A percentile compares a stretch with the other conserved stretches of the same genome.
These are phyloP conservation scores for Ottelia alismoides DNA, from an alignment of 106 monocot genomes.

Conservation along the genomic window DNA sequence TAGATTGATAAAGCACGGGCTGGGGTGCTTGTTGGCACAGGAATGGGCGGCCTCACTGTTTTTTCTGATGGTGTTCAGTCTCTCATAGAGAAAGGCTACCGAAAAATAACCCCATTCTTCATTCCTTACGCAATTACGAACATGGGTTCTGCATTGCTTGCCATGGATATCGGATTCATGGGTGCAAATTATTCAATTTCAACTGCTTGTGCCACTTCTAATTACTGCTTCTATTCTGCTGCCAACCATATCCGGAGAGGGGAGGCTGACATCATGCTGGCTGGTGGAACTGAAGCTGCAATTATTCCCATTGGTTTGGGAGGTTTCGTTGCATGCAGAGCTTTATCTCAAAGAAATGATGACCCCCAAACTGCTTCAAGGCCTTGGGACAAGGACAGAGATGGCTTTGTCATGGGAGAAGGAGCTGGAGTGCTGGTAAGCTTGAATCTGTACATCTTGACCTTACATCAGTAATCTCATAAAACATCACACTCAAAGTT, in stretches of 20 bases:
- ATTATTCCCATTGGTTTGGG: conserved; percentile 97
- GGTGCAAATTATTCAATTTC: conserved; percentile 98
- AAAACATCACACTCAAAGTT: no score
- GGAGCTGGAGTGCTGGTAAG: conserved; percentile 92
- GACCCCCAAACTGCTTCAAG: conserved; percentile 93
- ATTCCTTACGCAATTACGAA: conserved; percentile 96
- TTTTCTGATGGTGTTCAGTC: conserved; percentile 94
- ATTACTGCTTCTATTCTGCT: conserved; percentile 95
- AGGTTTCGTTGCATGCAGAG: conserved; percentile 96
- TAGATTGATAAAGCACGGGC: conserved; percentile 92
- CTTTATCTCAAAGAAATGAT: conserved; percentile 91
- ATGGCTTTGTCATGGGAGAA: conserved; percentile 99
- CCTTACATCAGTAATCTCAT: no score
- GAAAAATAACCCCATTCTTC: conserved; percentile 94
- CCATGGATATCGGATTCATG: conserved; percentile 98
- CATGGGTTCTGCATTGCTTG: conserved; percentile 95
- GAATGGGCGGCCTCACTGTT: conserved; percentile 85
- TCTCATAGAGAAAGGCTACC: conserved; percentile 86
- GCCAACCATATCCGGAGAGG: conserved; percentile 93
- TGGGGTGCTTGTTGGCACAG: conserved; percentile 90
- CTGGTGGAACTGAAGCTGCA: conserved; percentile 98
- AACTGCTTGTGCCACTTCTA: conserved; percentile 98
- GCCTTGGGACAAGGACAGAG: conserved; percentile 93
- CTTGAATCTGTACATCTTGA: no score
- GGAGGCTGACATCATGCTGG: conserved; percentile 93